A percentile compares a stretch with the other conserved stretches of the same genome.
Conservation (phyloP, 1,139 yeast species). For the Magnusiomyces paraingens region DNA sequence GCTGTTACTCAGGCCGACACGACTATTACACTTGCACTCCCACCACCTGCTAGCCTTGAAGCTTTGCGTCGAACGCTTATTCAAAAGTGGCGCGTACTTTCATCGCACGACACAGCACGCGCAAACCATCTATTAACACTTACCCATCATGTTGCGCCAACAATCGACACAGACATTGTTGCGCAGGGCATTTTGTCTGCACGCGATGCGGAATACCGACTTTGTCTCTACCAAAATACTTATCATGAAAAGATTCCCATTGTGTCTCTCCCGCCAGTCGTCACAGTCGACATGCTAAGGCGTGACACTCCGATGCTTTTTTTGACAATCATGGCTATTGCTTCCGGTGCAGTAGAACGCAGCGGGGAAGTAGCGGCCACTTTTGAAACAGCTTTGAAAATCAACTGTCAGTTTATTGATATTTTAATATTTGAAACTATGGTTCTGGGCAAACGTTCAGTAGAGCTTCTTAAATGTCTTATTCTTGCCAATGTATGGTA, state of each 20-base stretch:
- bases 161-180: constrained; percentile 30
- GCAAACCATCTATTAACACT: no score
- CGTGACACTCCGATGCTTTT: constrained; percentile 53
- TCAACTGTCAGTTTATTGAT: constrained; percentile 25
- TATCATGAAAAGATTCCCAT: constrained; percentile 41
- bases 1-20: no score
- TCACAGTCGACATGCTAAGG: constrained; percentile 46
- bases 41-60: no score
- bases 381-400: constrained; percentile 18
- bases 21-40: no score
- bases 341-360: constrained; percentile 34
- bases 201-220: constrained; percentile 30
- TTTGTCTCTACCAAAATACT: constrained; percentile 25
- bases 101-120: no score
- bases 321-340: constrained; percentile 56
- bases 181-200: constrained; percentile 28
- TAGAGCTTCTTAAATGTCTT: constrained; percentile 60
- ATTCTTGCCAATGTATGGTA: constrained; percentile 69
- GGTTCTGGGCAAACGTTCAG: constrained; percentile 61
- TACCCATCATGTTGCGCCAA: constrained; percentile 16
- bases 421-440: constrained; percentile 56
- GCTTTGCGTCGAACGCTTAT: no score
- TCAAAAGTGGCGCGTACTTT: no score
- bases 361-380: neutral
- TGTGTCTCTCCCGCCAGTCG: constrained; percentile 43